These are phyloP conservation scores for Nitzschia sp. DNA, from an alignment of 108 stramenopile species.

Conservation along the genomic window DNA sequence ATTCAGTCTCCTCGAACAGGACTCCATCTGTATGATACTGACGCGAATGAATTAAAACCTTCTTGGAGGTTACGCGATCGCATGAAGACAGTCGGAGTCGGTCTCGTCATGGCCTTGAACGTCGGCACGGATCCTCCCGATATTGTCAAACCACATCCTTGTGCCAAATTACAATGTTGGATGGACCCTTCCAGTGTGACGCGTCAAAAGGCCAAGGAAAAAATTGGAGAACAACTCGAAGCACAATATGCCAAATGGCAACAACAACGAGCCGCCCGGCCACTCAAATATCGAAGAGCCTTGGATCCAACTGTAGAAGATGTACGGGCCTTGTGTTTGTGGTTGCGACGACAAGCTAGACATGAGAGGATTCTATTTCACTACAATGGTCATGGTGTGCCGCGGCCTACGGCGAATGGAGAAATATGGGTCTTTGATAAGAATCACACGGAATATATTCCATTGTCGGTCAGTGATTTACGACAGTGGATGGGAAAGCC, in stretches of 20 bases:
- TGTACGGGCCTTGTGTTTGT: conserved; percentile 75
- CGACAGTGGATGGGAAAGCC: conserved; percentile 91
- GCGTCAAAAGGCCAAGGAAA: conserved; percentile 83
- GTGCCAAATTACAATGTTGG: conserved; percentile 94
- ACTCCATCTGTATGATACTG: neutral
- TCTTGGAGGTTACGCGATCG: conserved; percentile 93
- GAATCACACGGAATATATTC: conserved; percentile 98
- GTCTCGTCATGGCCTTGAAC: conserved; percentile 87
- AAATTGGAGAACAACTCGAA: conserved; percentile 88
- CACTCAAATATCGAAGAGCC: conserved; percentile 70
- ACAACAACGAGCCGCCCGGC: conserved; percentile 51
- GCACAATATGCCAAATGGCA: conserved; percentile 92
- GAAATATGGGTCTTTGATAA: conserved; percentile 97
- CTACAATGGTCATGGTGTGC: conserved; percentile 99
- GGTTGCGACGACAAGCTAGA: conserved; percentile 75
- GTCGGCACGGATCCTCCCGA: conserved; percentile 99
- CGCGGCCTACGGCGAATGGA: conserved; percentile 93
- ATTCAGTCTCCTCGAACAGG: neutral
- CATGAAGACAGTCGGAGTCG: conserved; percentile 94
- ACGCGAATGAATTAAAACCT: conserved; percentile 28
- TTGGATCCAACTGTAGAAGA: conserved; percentile 97
- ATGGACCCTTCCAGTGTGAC: conserved; percentile 84
- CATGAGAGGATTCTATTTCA: conserved; percentile 92
- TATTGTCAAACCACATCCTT: conserved; percentile 85
- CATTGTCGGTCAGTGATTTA: conserved; percentile 88